Base-by-base conservation (phyloP, 306 rosid genomes). In the Chamaecrista fasciculata region DNA sequence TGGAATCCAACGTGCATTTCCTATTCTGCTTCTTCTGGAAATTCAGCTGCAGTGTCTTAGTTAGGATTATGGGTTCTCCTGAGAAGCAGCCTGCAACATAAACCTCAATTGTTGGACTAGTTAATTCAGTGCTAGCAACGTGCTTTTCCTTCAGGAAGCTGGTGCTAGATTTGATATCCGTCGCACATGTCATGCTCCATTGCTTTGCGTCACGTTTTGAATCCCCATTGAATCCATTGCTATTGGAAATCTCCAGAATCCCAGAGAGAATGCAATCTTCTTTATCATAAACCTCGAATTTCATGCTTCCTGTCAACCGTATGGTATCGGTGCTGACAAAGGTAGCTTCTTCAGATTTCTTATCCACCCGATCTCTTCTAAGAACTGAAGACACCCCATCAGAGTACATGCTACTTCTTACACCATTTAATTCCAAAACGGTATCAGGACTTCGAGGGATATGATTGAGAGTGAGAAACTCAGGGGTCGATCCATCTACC, bases 271-370 rank as follows among this genome's bases (percentile, higher is more conserved):
- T 63, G 62, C 87, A 81, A 77, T 84, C 86, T 6, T 86, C 93
- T 72, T 78, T 77, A 59, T 91, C 89, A 76, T 77, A 86, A 65
- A 95, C 89, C 82, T 91, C 89, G 57, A 95, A 95, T 70, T 84
- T 91, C 61, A 83, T 75, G 72, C 95, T 86, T 47, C 97, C 97
- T 0, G 70, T 89, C 59, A 91, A 81, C 71, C 95, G 78, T 78
- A 91, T 84, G 50, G 82, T 78, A 76, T 95, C 97, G 6, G 99
- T 91, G 67, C 82, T 86, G 74, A 95, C 97, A 80, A 89, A 95
- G 49, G 89, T 91, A 47, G 86, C 88, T 78, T 91, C 95, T 68
- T 91, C 95, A 2, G 93, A 91, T 75, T 84, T 86, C 85, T 80
- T 91, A 77, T 95, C 96, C 19, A 81, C 86, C n/a, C 97, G 78